Conservation (phyloP, 192 early-diverging fungal genomes). For the Backusella australiensis region DNA sequence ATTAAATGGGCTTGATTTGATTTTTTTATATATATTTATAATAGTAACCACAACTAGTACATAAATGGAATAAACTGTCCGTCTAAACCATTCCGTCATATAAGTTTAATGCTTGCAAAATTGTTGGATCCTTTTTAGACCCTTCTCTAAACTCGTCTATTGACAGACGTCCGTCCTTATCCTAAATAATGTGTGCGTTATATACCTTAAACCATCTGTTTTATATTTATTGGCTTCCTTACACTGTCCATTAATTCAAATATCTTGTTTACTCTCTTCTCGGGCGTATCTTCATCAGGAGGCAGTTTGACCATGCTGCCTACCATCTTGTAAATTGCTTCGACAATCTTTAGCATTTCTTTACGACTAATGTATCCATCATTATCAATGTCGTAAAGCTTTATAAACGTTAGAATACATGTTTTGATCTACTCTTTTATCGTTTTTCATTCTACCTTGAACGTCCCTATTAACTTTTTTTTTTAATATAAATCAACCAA, state of each 20-base stretch:
- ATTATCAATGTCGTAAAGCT: slow-evolving; percentile 87
- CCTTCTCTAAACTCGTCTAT: slow-evolving; percentile 89
- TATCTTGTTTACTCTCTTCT: slow-evolving; percentile 89
- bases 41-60: background rate
- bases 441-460: slow-evolving; percentile 10
- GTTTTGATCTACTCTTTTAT: no score
- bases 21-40: background rate
- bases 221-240: background rate
- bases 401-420: no score
- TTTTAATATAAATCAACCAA: background rate
- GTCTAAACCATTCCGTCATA: slow-evolving; percentile 80
- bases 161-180: slow-evolving; percentile 75
- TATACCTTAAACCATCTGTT: no score
- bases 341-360: slow-evolving; percentile 89
- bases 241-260: slow-evolving; percentile 84
- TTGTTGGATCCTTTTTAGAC: slow-evolving; percentile 81
- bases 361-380: slow-evolving; percentile 83
- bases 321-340: slow-evolving; percentile 93
- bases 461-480: slow-evolving; percentile 12
- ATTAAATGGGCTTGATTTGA: no score
- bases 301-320: slow-evolving; percentile 88
- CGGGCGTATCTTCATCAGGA: slow-evolving; percentile 86
- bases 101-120: slow-evolving; percentile 82
- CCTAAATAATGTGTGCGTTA: slow-evolving; percentile 32
- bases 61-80: background rate